Evolutionary conservation across 2,329 filamentous ascomycete genomes (phyloP), one percentile per base, ranked within the genome.

Genomic region (Pyricularia pennisetigena): DNA sequence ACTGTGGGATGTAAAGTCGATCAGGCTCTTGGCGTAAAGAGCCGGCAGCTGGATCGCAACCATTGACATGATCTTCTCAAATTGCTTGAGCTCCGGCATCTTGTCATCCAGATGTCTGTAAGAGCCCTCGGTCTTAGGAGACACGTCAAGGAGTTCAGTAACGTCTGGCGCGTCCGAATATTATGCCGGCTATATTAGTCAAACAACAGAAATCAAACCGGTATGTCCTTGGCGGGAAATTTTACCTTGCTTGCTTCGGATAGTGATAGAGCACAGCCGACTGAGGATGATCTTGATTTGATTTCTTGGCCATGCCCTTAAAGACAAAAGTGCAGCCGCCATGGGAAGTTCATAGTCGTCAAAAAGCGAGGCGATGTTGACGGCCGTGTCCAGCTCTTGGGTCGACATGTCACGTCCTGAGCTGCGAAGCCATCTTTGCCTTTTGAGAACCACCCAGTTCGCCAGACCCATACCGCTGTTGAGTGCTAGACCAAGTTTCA

Each of bases 61-160:
- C 41, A 49, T 20, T 49, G 41, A 49, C 28, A 64, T 64, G 32
- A 64, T 10, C 9, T n/a, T 35, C 16, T 64, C 63, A 24, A 64
- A 64, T 35, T 64, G 63, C 29, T 32, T 35, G 20, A 64, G 63
- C 28, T 64, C 63, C 9, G 63, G 63, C 28, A 64, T 64, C n/a
- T 64, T 64, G 29, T 35, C 20, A 28, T 64, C 63, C 63, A 35
- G 32, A 23, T 35, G 29, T 16, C 41, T 49, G 16, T 49, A 49
- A n/a, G 41, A 49, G 16, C 41, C 41, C 41, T 49, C 20, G 16
- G n/a, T 49, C 7, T 49, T 49, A 49, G 41, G 41, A n/a, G 41
- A 49, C 16, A 49, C 41, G 6, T 49, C 41, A 20, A 49, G 41
- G 5, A 49, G 41, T n/a, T 49, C 41, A n/a, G 41, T 49, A 7